These are phyloP conservation scores for Sphaerulina musiva DNA, from an alignment of 2,329 filamentous ascomycete species.

Conservation along the genomic window DNA sequence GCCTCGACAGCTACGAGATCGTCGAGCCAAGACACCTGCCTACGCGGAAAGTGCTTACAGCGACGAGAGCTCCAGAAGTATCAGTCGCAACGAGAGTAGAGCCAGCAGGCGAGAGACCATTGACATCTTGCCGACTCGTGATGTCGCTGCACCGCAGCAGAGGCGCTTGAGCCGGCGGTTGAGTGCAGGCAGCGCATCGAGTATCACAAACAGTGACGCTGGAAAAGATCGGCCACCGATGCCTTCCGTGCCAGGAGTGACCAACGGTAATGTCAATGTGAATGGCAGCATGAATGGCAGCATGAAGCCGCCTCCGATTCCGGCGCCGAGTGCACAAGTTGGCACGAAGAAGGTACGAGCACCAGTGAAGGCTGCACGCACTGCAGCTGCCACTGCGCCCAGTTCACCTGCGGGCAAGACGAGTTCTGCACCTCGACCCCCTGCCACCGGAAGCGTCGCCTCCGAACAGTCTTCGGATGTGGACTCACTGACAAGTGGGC, in stretches of 20 bases:
- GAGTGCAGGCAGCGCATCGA: slow-evolving; percentile 30
- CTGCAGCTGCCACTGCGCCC: slow-evolving; percentile 22
- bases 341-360: slow-evolving; percentile 26
- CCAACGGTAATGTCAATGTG: neutral
- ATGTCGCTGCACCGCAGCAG: slow-evolving; percentile 26
- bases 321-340: slow-evolving; percentile 16
- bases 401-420: slow-evolving; percentile 39
- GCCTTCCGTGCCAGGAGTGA: slow-evolving; percentile 18
- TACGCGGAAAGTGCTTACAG: slow-evolving; percentile 24
- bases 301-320: slow-evolving; percentile 29
- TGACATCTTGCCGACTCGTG: slow-evolving; percentile 30
- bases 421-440: slow-evolving; percentile 21
- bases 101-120: slow-evolving; percentile 35
- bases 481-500: slow-evolving; percentile 46
- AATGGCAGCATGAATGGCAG: slow-evolving; percentile 25
- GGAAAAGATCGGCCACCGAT: slow-evolving; percentile 19
- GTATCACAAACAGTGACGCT: slow-evolving; percentile 23
- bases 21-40: slow-evolving; percentile 19
- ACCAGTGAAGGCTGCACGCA: slow-evolving; percentile 20
- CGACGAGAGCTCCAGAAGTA: slow-evolving; percentile 23
- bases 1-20: slow-evolving; percentile 55
- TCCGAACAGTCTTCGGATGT: slow-evolving; percentile 34
- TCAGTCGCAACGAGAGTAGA: slow-evolving; percentile 20
- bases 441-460: neutral
- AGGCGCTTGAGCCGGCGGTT: slow-evolving; percentile 26